Evolutionary conservation across 768 basidiomycete genomes (phyloP), one percentile per base, ranked within the genome.

Genomic region (Auriscalpium vulgare): DNA sequence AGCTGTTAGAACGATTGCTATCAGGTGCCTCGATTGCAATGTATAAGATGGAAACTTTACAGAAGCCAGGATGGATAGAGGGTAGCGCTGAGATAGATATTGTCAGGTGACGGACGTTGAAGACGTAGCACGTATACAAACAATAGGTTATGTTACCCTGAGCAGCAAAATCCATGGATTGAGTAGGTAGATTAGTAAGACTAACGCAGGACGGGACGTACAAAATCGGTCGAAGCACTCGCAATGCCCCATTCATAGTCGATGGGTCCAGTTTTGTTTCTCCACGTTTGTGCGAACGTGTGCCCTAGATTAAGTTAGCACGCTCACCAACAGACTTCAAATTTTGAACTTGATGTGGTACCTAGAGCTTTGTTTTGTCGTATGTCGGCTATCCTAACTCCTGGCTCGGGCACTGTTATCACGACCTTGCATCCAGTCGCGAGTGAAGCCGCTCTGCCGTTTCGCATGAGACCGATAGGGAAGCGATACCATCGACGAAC

Each of bases 211-310:
- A 21, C n/a, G 29, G 29, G 4, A 72, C 86, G 73, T 62, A 90
- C 90, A 60, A 92, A 91, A 66, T 91, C 90, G 3, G 90, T 91
- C 5, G 88, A 91, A 11, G 87, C 89, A 47, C 76, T 77, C 6
- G 73, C 70, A 62, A 86, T 86, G 46, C 88, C 84, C 76, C 80
- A 83, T 57, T 79, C 77, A 63, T 83, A 79, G 65, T 86, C 83
- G 54, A 86, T 74, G 3, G 69, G 69, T 0, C 85, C 87, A 56
- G 83, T 86, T 54, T 80, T 80, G 58, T 79, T 82, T 16, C 76
- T 69, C 37, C 82, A 76, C 40, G 87, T 74, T 49, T 79, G 77
- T 0, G 80, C 81, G 36, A 88, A 83, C 64, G 87, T 85, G 13
- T 74, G 76, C 2, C 82, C 88, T 90, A 34, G 13, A 19, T 37